Evolutionary conservation across 129 eudicot species (phyloP).

Genomic region (Flaveria bidentis): DNA sequence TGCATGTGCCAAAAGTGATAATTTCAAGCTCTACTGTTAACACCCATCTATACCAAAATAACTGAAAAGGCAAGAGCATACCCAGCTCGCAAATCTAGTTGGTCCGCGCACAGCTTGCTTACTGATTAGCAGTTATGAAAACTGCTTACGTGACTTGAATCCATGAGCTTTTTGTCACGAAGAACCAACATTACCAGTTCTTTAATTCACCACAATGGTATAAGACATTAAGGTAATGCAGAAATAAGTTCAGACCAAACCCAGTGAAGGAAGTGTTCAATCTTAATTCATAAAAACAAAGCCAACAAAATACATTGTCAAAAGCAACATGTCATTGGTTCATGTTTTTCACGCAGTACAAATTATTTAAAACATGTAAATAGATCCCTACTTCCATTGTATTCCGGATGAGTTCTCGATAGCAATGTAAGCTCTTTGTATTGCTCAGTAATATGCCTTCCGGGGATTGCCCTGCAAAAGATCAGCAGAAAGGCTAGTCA

Average conservation of each 20-base stretch:
- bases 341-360: conserved; percentile 20
- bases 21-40: neutral
- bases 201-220: neutral
- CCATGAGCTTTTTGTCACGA: neutral
- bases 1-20: neutral
- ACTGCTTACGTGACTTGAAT: too few relatives aligned
- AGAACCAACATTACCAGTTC: too few relatives aligned
- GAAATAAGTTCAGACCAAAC: neutral
- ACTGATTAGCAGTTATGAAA: too few relatives aligned
- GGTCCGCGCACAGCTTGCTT: too few relatives aligned
- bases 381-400: conserved; percentile 18
- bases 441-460: conserved; percentile 42
- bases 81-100: too few relatives aligned
- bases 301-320: conserved; percentile 16
- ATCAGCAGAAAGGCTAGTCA: conserved; percentile 12
- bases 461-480: conserved; percentile 40
- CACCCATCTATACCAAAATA: neutral
- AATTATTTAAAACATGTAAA: conserved; percentile 17
- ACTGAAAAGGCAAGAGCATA: too few relatives aligned
- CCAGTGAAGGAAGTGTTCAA: neutral
- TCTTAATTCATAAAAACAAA: conserved; percentile 5
- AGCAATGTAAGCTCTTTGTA: conserved; percentile 15
- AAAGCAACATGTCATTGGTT: neutral
- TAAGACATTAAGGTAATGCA: neutral
- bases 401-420: conserved; percentile 24